These are phyloP conservation scores for Penicillium longicatenatum DNA, from an alignment of 495 filamentous ascomycete genomes.

Conservation along the genomic window DNA sequence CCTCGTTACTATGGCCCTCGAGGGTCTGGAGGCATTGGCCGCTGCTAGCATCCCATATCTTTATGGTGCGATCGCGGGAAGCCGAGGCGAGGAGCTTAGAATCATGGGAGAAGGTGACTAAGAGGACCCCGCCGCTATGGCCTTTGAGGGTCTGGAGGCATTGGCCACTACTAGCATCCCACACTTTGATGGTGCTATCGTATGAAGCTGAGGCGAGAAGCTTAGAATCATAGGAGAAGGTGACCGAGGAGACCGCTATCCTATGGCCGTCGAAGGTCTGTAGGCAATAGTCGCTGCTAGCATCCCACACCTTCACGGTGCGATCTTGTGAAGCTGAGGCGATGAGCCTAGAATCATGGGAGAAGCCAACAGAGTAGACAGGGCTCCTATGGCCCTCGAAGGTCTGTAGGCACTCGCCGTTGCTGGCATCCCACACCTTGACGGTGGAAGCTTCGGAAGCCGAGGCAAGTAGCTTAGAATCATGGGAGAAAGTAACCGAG, in stretches of 20 bases:
- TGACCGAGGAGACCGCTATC: background rate
- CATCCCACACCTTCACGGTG: background rate
- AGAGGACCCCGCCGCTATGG: too few species aligned
- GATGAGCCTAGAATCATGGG: background rate
- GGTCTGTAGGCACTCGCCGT: too few species aligned
- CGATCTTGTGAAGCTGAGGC: background rate
- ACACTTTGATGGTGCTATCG: background rate
- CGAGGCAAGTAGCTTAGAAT: too few species aligned
- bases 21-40: too few species aligned
- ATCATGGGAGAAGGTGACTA: too few species aligned
- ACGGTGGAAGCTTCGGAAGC: too few species aligned
- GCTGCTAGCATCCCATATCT: too few species aligned
- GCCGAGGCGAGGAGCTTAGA: too few species aligned
- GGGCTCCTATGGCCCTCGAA: background rate
- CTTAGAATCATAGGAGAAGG: background rate
- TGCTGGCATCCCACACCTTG: too few species aligned
- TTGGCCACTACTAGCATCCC: background rate
- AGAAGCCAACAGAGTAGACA: background rate
- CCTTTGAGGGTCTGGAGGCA: too few species aligned
- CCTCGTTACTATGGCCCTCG: background rate
- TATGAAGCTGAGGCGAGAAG: conserved; percentile 1
- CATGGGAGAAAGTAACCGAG: too few species aligned
- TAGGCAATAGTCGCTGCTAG: background rate
- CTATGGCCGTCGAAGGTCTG: background rate
- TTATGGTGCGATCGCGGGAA: too few species aligned